Base-by-base conservation (phyloP, 1,139 yeast genomes). In the Tardiomyces depauwii region DNA sequence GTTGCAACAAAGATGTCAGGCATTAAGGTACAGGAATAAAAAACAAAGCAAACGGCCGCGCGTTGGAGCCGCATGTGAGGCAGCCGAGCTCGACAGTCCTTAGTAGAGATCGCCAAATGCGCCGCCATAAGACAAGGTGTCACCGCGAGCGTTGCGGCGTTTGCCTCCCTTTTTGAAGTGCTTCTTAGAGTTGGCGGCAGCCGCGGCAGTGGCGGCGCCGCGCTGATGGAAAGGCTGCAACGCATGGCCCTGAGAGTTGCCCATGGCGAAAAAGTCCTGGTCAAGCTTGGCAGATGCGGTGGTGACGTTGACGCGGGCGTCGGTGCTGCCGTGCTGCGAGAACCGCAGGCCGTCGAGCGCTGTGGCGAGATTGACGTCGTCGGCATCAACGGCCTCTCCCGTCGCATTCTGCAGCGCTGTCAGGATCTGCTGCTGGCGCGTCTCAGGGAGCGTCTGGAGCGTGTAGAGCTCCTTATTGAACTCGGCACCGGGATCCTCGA, bases 231-330 rank as follows among this genome's bases (percentile, higher is more conserved):
- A 86, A 10, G 96, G 95, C 23, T 75, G 70, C 40, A 72, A 71
- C 49, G 82, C 60, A 49, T 74, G 77, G 2, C 94, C 95, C 52
- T 73, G 72, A 2, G 82, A 78, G 25, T 66, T 68, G 49, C 74
- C 74, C 79, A 80, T 75, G 49, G 74, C 73, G 70, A 89, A 89
- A 59, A 89, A 89, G 53, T 87, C 95, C 42, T 77, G 73, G 62
- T 88, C 96, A 53, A 88, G 71, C 54, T 85, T 91, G 53, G 76
- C 79, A 53, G 86, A 73, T 2, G 86, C 84, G 12, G 94, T 88
- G 71, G 43, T 66, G 66, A 47, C 63, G 16, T 47, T 52, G 21
- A 50, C 46, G 14, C 52, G 44, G 21, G 53, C 58, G 5, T 62
- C 56, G 41, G 70, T 74, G 14, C 71, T 70, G 12, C 56, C 52